phyloP scores from a whole-genome alignment of 306 rosid species.

The Rubus idaeus region DNA sequence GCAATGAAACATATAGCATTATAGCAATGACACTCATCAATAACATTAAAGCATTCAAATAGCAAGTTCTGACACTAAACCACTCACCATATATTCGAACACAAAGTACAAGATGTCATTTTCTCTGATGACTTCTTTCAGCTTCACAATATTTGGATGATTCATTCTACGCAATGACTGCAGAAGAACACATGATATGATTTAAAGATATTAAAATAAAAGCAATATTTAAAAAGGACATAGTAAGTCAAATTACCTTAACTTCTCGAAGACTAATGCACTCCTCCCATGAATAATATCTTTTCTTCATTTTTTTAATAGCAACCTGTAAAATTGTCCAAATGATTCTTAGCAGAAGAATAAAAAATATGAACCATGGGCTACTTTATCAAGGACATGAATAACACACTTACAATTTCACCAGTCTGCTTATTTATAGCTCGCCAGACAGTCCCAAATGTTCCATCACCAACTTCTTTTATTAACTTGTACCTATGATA shows the following conservation, averaged over 20 bases:
- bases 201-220: background rate
- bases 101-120: constrained; percentile 83
- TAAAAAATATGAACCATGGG: background rate
- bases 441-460: constrained; percentile 97
- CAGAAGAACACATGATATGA: constrained; percentile 12
- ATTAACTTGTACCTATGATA: constrained; percentile 73
- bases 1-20: background rate
- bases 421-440: constrained; percentile 89
- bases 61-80: background rate
- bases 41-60: background rate
- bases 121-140: constrained; percentile 94
- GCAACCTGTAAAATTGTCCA: constrained; percentile 65
- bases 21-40: background rate
- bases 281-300: constrained; percentile 95
- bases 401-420: constrained; percentile 75
- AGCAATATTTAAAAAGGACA: background rate
- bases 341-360: background rate
- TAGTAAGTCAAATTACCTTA: constrained; percentile 52
- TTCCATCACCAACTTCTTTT: constrained; percentile 99
- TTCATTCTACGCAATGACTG: constrained; percentile 87
- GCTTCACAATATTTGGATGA: constrained; percentile 93
- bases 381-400: background rate
- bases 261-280: constrained; percentile 94
- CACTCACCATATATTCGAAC: constrained; percentile 91
- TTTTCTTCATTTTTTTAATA: constrained; percentile 95